phyloP scores from a whole-genome alignment of 1,139 yeast genomes.

The Pichia cactophila region DNA sequence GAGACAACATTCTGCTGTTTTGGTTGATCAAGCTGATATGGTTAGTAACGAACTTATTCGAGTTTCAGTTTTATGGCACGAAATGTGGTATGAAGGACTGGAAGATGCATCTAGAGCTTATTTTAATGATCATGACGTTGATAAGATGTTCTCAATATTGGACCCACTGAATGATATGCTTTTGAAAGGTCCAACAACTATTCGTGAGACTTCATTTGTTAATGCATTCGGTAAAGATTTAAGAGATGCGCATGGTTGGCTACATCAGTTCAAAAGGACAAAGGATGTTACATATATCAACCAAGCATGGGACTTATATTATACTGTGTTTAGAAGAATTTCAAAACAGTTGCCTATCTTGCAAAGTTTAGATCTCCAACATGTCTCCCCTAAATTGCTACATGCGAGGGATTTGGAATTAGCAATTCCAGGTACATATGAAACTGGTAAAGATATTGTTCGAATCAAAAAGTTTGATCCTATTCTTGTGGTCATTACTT shows the following conservation, averaged over 20 bases:
- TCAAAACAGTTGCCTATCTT: conserved; percentile 84
- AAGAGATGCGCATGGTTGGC: conserved; percentile 92
- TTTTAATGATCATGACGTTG: conserved; percentile 92
- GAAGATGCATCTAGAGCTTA: conserved; percentile 94
- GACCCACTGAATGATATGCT: conserved; percentile 84
- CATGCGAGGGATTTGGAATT: conserved; percentile 74
- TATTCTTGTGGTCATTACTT: conserved; percentile 78
- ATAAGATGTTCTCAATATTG: conserved; percentile 85
- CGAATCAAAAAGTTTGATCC: conserved; percentile 74
- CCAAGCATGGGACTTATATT: conserved; percentile 97
- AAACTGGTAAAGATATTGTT: conserved; percentile 74
- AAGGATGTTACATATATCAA: conserved; percentile 83
- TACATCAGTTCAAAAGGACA: conserved; percentile 72
- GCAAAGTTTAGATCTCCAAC: conserved; percentile 80
- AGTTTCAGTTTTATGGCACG: conserved; percentile 96
- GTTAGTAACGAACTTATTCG: conserved; percentile 92
- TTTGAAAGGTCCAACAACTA: conserved; percentile 83
- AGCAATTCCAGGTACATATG: conserved; percentile 92
- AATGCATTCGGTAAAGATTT: conserved; percentile 92
- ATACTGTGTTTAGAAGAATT: conserved; percentile 86
- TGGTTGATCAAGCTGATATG: conserved; percentile 88
- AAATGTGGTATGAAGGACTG: conserved; percentile 95
- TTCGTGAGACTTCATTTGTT: conserved; percentile 87
- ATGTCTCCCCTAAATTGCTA: conserved; percentile 84
- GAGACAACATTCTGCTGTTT: conserved; percentile 74